Conservation (phyloP, 2,329 filamentous ascomycete genomes). For the Berkeleyomyces rouxiae region DNA sequence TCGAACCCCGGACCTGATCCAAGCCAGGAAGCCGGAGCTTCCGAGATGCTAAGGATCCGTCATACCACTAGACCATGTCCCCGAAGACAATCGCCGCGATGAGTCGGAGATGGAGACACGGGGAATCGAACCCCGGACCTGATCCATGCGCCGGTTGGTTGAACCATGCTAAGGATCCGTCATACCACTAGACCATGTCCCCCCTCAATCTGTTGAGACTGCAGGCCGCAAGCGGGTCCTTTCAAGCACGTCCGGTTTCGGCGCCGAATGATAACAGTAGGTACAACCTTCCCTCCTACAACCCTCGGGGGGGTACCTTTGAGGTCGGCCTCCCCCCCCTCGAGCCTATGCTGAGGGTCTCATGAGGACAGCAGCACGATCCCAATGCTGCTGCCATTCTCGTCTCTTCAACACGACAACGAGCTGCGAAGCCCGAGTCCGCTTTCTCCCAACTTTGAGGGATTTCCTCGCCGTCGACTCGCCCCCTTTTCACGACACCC, state of each 20-base stretch:
- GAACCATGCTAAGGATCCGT: conserved; percentile 9
- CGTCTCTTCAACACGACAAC: too few species aligned
- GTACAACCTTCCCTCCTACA: too few species aligned
- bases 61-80: conserved; percentile 12
- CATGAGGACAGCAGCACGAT: too few species aligned
- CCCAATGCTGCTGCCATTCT: too few species aligned
- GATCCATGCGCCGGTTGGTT: conserved; percentile 2
- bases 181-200: conserved; percentile 13
- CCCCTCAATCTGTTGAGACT: neutral
- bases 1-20: conserved; percentile 14
- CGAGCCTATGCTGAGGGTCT: too few species aligned
- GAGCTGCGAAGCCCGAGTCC: too few species aligned
- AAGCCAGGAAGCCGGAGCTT: neutral
- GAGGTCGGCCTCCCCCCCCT: too few species aligned
- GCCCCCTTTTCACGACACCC: too few species aligned
- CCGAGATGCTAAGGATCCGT: conserved; percentile 11
- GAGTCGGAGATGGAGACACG: conserved; percentile 1
- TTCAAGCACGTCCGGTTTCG: neutral
- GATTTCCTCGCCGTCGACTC: too few species aligned
- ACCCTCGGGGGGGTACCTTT: too few species aligned
- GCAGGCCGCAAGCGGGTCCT: neutral
- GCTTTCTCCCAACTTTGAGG: too few species aligned
- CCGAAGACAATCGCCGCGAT: neutral
- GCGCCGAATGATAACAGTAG: neutral
- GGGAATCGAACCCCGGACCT: conserved; percentile 13